Evolutionary conservation across 2,329 filamentous ascomycete genomes (phyloP).

Genomic region (Cladosporium sp.): DNA sequence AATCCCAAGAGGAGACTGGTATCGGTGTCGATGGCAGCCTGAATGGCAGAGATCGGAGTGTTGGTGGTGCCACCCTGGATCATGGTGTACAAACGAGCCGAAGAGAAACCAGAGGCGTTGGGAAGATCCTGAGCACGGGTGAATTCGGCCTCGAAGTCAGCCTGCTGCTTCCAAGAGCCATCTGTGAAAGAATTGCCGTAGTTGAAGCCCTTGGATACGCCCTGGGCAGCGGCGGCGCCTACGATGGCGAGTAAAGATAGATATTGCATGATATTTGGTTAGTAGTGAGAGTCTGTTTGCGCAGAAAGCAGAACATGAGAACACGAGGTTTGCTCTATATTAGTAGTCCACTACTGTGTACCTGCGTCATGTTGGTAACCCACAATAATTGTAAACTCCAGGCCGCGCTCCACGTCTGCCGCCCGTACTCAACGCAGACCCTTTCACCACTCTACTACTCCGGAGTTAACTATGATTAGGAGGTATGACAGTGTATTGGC

Average conservation of each 20-base stretch:
- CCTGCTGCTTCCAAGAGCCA: conserved; percentile 60
- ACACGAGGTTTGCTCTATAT: neutral
- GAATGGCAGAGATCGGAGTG: conserved; percentile 69
- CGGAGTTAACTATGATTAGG: too few species aligned
- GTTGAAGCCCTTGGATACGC: conserved; percentile 66
- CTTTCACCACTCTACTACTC: neutral
- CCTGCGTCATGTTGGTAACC: conserved; percentile 16
- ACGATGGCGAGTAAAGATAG: conserved; percentile 35
- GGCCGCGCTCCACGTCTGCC: neutral
- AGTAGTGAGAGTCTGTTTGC: neutral
- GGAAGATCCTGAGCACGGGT: conserved; percentile 63
- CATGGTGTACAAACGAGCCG: conserved; percentile 75
- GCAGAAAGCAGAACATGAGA: neutral
- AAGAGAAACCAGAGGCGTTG: conserved; percentile 67
- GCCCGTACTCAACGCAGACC: neutral
- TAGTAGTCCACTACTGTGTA: neutral
- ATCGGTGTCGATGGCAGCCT: conserved; percentile 78
- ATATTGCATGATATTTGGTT: conserved; percentile 9
- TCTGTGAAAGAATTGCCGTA: conserved; percentile 66
- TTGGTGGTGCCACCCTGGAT: conserved; percentile 68
- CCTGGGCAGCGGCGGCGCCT: conserved; percentile 39
- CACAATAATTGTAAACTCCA: neutral
- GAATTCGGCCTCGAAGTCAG: conserved; percentile 72
- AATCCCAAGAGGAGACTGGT: conserved; percentile 79
- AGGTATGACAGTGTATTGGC: neutral